A percentile compares a stretch with the other conserved stretches of the same genome.
These are phyloP conservation scores for Dendrostoma leiphaemia DNA, from an alignment of 2,329 filamentous ascomycete species.

Conservation along the genomic window DNA sequence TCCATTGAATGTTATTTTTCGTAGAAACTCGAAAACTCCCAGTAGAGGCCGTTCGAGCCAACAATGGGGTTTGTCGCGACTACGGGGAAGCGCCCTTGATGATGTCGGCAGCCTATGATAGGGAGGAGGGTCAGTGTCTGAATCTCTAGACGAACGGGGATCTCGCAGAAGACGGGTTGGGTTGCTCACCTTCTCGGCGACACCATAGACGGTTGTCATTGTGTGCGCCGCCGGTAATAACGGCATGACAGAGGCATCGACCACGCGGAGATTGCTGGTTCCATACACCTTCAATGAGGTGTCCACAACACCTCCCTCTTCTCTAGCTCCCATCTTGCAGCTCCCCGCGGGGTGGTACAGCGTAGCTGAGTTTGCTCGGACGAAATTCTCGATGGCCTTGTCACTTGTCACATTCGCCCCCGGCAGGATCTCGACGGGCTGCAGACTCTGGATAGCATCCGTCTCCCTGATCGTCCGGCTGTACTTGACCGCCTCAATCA, in stretches of 20 bases:
- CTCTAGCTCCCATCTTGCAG: conserved; percentile 42
- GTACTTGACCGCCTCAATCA: conserved; percentile 37
- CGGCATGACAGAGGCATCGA: conserved; percentile 45
- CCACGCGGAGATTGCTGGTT: conserved; percentile 39
- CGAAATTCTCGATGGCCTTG: conserved; percentile 22
- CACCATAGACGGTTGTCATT: conserved; percentile 26
- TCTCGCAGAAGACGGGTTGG: too few species aligned
- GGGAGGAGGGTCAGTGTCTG: not conserved
- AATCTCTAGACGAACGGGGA: not conserved
- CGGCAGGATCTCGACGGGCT: conserved; percentile 34
- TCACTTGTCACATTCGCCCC: conserved; percentile 32
- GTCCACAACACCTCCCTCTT: conserved; percentile 44
- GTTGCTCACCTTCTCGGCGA: conserved; percentile 30
- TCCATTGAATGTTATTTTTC: not conserved
- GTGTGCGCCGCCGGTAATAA: conserved; percentile 28
- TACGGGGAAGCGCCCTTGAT: not conserved
- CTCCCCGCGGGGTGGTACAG: conserved; percentile 41
- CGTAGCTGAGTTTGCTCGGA: conserved; percentile 23
- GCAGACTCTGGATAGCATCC: conserved; percentile 31
- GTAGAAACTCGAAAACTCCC: not conserved
- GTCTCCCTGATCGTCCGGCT: conserved; percentile 29
- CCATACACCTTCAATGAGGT: conserved; percentile 42
- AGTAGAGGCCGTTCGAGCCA: not conserved
- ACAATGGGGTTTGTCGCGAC: not conserved
- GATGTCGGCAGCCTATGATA: not conserved